Conservation (phyloP, 495 filamentous ascomycete species). For the Tuber microsphaerosporum region DNA sequence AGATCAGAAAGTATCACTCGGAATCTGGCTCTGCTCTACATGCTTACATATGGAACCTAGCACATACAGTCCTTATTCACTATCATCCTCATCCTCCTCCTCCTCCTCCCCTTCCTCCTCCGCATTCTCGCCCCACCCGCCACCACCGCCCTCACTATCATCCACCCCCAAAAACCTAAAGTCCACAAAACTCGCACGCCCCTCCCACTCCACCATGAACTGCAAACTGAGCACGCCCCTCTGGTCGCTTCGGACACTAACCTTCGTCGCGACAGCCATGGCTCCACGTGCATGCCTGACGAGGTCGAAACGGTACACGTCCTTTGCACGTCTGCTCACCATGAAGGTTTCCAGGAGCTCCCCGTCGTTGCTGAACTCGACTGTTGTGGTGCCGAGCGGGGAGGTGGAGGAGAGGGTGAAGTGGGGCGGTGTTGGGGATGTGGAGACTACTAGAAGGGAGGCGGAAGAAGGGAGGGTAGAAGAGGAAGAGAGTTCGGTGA, state of each 20-base stretch:
- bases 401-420: constrained; percentile 68
- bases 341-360: constrained; percentile 72
- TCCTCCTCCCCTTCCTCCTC: too few relatives aligned
- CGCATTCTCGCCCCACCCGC: constrained; percentile 15
- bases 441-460: not conserved
- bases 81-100: not conserved
- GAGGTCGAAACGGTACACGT: constrained; percentile 69
- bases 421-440: constrained; percentile 50
- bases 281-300: constrained; percentile 74
- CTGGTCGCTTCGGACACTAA: constrained; percentile 77
- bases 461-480: constrained; percentile 55
- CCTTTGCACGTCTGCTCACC: constrained; percentile 46
- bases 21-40: not conserved
- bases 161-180: constrained; percentile 69
- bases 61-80: not conserved
- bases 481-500: constrained; percentile 67
- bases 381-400: constrained; percentile 66
- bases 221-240: constrained; percentile 89
- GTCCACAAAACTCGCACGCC: constrained; percentile 64
- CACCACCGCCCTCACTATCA: constrained; percentile 54
- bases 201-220: constrained; percentile 84
- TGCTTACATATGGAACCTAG: not conserved
- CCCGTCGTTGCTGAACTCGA: constrained; percentile 73
- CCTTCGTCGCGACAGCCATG: constrained; percentile 85
- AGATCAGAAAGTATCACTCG: not conserved